phyloP scores from a whole-genome alignment of 2,329 filamentous ascomycete genomes.

The Fusarium cyanostomum region DNA sequence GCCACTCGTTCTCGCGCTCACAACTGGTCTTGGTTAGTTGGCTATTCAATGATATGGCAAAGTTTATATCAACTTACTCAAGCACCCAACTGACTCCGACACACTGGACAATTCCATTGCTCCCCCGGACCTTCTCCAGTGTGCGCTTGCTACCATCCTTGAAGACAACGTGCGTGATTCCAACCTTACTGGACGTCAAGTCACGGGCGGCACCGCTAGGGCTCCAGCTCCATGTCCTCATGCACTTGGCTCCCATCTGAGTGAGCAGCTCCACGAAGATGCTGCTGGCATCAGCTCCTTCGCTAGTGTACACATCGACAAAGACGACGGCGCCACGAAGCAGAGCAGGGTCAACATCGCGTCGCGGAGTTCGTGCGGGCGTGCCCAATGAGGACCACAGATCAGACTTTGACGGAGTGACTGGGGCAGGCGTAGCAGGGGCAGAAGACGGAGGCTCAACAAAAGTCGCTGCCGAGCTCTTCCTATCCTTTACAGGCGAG shows the following conservation, averaged over 20 bases:
- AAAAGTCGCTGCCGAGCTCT: conserved; percentile 36
- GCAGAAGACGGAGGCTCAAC: conserved; percentile 36
- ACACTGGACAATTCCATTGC: conserved; percentile 79
- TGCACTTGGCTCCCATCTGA: conserved; percentile 83
- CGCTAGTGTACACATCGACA: conserved; percentile 84
- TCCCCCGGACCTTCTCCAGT: conserved; percentile 80
- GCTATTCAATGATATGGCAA: background rate
- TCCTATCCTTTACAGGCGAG: conserved; percentile 59
- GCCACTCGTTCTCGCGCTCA: conserved; percentile 78
- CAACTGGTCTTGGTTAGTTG: conserved; percentile 62
- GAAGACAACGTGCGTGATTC: conserved; percentile 89
- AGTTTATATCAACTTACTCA: conserved; percentile 68
- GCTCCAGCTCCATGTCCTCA: conserved; percentile 81
- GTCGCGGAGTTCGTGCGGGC: conserved; percentile 65
- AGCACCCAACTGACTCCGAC: conserved; percentile 90
- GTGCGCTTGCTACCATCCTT: conserved; percentile 87
- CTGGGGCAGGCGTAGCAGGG: conserved; percentile 47
- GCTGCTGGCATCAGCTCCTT: conserved; percentile 82
- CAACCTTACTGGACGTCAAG: conserved; percentile 62
- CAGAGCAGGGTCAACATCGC: conserved; percentile 61
- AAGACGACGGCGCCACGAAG: conserved; percentile 79
- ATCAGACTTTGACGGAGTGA: conserved; percentile 59
- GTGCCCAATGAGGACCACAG: conserved; percentile 65
- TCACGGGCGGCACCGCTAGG: conserved; percentile 54
- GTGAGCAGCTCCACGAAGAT: conserved; percentile 82